These are phyloP conservation scores for Saccharomyces hybrid DNA, from an alignment of 1,139 yeast species.

Conservation along the genomic window DNA sequence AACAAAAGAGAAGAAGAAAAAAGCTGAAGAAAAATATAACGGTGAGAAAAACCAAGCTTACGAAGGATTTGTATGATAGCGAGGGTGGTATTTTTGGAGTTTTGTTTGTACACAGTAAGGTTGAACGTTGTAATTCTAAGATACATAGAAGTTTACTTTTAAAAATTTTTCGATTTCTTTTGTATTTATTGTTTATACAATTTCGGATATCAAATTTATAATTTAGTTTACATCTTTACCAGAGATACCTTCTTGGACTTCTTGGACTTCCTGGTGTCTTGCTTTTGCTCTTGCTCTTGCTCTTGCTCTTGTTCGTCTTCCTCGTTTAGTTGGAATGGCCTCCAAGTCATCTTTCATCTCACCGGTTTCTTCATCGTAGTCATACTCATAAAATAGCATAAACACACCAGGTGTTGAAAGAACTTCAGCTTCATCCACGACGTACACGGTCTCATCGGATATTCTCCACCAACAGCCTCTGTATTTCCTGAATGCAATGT, in stretches of 20 bases:
- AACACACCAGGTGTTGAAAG: constrained; percentile 78
- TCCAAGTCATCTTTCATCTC: constrained; percentile 29
- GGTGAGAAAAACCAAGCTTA: constrained; percentile 18
- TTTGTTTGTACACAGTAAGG: neutral
- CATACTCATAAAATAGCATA: constrained; percentile 80
- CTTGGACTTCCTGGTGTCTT: constrained; percentile 1
- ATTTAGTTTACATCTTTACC: neutral
- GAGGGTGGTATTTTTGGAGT: neutral
- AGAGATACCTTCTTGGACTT: neutral
- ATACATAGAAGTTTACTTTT: neutral
- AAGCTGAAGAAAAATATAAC: constrained; percentile 15
- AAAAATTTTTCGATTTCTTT: neutral
- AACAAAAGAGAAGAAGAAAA: constrained; percentile 15
- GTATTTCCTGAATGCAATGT: constrained; percentile 72
- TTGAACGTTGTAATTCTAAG: neutral
- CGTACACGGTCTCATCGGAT: constrained; percentile 79
- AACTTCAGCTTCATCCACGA: constrained; percentile 74
- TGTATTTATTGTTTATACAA: neutral
- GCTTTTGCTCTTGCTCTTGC: constrained; percentile 8
- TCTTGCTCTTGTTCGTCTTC: constrained; percentile 18
- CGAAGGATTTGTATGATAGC: constrained; percentile 18
- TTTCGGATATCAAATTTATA: neutral
- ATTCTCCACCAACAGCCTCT: constrained; percentile 93
- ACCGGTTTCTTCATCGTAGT: constrained; percentile 35
- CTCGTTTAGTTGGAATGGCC: constrained; percentile 8